A percentile compares a stretch with the other conserved stretches of the same genome.
phyloP scores from a whole-genome alignment of 1,284 basidiomycete species.

The Ceratobasidium sp. region DNA sequence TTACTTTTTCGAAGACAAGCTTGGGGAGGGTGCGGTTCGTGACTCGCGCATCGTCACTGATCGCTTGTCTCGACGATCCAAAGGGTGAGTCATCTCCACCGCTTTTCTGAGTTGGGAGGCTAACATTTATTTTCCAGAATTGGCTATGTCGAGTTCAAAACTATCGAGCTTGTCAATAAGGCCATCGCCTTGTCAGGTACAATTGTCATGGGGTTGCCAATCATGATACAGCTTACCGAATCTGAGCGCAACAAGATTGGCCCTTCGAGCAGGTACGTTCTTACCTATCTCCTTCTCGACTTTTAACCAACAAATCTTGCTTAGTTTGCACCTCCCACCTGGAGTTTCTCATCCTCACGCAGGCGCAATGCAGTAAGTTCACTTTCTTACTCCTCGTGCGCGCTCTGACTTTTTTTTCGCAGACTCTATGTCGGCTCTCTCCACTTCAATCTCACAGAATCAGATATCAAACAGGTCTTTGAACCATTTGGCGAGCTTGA shows the following conservation, averaged over 20 bases:
- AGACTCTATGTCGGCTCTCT: slow-evolving; percentile 97
- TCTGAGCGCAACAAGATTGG: slow-evolving; percentile 88
- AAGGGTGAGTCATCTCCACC: slow-evolving; percentile 74
- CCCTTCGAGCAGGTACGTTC: slow-evolving; percentile 80
- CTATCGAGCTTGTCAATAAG: slow-evolving; percentile 89
- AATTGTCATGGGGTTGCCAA: slow-evolving; percentile 96
- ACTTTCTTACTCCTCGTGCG: slow-evolving; percentile 52
- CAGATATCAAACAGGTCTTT: slow-evolving; percentile 98
- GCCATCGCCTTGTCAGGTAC: slow-evolving; percentile 91
- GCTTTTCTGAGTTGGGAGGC: background rate
- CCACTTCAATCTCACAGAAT: slow-evolving; percentile 94
- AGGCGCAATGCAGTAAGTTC: slow-evolving; percentile 76
- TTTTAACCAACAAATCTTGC: slow-evolving; percentile 44
- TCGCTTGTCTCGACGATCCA: slow-evolving; percentile 89
- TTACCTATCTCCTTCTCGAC: slow-evolving; percentile 53
- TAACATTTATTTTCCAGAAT: slow-evolving; percentile 63
- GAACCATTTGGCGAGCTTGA: slow-evolving; percentile 98
- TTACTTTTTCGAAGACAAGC: slow-evolving; percentile 98
- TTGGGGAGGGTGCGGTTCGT: slow-evolving; percentile 91
- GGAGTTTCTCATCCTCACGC: slow-evolving; percentile 76
- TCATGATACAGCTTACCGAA: slow-evolving; percentile 95
- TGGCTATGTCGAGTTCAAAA: slow-evolving; percentile 96
- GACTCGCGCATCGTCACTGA: slow-evolving; percentile 97
- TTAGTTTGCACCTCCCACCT: slow-evolving; percentile 78
- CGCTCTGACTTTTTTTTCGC: slow-evolving; percentile 49